These are phyloP conservation scores for Avena atlantica DNA, from an alignment of 176 grass and related monocot species.

Conservation along the genomic window DNA sequence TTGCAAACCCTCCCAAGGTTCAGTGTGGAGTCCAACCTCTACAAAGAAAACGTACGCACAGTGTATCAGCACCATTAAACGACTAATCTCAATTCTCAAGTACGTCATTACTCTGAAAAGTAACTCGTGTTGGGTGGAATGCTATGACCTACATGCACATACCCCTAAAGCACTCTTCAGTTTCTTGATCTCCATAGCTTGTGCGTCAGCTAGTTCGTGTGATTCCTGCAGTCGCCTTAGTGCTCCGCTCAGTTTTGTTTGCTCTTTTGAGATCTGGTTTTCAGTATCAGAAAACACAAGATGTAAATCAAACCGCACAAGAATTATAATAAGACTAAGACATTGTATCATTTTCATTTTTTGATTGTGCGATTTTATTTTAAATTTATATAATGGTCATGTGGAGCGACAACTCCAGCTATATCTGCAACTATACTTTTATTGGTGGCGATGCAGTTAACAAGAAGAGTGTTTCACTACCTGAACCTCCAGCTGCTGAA, in stretches of 20 bases:
- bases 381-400: not conserved
- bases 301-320: not conserved
- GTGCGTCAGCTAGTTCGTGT: slow-evolving; percentile 59
- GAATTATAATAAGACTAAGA: slow-evolving; percentile 14
- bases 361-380: not conserved
- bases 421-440: not conserved
- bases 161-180: slow-evolving; percentile 74
- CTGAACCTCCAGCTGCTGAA: slow-evolving; percentile 90
- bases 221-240: slow-evolving; percentile 70
- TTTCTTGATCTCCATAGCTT: slow-evolving; percentile 75
- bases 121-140: slow-evolving; percentile 4
- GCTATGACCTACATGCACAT: slow-evolving; percentile 38
- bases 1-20: slow-evolving; percentile 39
- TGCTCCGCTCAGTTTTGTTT: slow-evolving; percentile 59
- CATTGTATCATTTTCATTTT: not conserved
- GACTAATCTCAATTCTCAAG: not conserved
- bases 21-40: slow-evolving; percentile 38
- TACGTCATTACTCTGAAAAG: not conserved
- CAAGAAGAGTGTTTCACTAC: slow-evolving; percentile 45
- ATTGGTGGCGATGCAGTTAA: slow-evolving; percentile 2
- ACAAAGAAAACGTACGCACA: not conserved
- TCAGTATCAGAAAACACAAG: slow-evolving; percentile 16
- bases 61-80: slow-evolving; percentile 26
- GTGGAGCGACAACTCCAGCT: slow-evolving; percentile 8
- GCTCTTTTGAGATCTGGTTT: slow-evolving; percentile 70